Evolutionary conservation across 495 filamentous ascomycete species (phyloP), one percentile per base, ranked within the genome.

Genomic region (Aspergillus baeticus): DNA sequence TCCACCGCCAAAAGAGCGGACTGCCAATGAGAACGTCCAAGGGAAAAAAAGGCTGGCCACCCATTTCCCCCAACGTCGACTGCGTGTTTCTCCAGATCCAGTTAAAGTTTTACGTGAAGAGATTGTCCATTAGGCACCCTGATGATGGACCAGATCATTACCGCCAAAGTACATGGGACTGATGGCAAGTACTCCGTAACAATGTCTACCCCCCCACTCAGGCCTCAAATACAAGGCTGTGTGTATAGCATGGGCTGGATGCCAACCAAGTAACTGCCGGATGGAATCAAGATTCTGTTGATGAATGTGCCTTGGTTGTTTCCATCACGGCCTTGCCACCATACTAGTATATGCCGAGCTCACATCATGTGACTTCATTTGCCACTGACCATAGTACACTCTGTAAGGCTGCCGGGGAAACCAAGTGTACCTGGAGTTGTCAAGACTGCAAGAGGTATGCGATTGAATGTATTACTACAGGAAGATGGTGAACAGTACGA

Each of bases 281-380:
- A 17, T n/a, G n/a, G n/a, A n/a, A n/a, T n/a, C 13, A 38, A 13
- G 36, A 38, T 38, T 38, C 13, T 38, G 15, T 11, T 35, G 14
- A 20, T 33, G 5, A 20, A 15, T 0, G 14, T 21, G 10, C 31
- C 13, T 21, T 37, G 14, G 10, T 17, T 1, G 26, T 29, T 35
- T 17, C 49, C 23, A 34, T 23, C 26, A 8, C 8, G 26, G 26
- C n/a, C 38, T 41, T 41, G 38, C 50, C 56, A 48, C 50, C 56
- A 22, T 48, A 29, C 8, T 26, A n/a, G n/a, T n/a, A 29, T 26
- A 41, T 42, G 23, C 38, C 38, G 26, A 31, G 21, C n/a, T 2
- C 14, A 33, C 22, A 15, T 60, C 58, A 60, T 44, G 51, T 60
- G 58, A 60, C 47, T 8, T 18, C 34, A n/a, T 51, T 60, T 41